phyloP scores from a whole-genome alignment of 495 filamentous ascomycete species.

The Penicillium manginii region DNA sequence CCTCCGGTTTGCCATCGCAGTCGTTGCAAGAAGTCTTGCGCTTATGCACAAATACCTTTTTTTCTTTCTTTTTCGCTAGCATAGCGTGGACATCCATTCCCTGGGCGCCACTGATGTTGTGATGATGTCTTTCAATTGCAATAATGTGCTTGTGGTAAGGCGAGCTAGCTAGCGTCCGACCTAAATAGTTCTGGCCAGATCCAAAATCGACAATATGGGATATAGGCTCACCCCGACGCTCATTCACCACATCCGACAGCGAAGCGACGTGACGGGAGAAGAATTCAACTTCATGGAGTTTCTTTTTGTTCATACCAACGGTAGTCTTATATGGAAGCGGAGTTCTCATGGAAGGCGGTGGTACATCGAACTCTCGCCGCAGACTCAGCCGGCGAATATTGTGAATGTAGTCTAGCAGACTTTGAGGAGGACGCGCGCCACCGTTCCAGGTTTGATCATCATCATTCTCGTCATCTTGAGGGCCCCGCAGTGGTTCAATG shows the following conservation, averaged over 20 bases:
- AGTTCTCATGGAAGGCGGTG: slow-evolving; percentile 31
- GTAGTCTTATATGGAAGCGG: slow-evolving; percentile 68
- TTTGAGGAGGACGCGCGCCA: slow-evolving; percentile 63
- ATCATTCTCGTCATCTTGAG: not conserved
- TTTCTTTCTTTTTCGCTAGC: slow-evolving; percentile 62
- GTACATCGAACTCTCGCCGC: slow-evolving; percentile 57
- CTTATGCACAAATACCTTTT: slow-evolving; percentile 61
- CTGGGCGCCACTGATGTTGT: slow-evolving; percentile 84
- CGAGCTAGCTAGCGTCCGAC: slow-evolving; percentile 78
- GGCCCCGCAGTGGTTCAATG: slow-evolving; percentile 41
- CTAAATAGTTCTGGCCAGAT: slow-evolving; percentile 94
- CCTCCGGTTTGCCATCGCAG: slow-evolving; percentile 36
- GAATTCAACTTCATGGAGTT: slow-evolving; percentile 85
- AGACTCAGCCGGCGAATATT: slow-evolving; percentile 76
- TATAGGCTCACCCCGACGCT: slow-evolving; percentile 58
- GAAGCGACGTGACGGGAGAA: slow-evolving; percentile 64
- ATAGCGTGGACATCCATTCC: slow-evolving; percentile 77
- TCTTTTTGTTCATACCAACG: slow-evolving; percentile 96
- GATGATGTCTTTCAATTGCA: slow-evolving; percentile 84
- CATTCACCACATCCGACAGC: slow-evolving; percentile 56
- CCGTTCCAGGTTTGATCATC: slow-evolving; percentile 47
- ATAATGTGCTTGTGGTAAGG: slow-evolving; percentile 87
- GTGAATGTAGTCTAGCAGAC: slow-evolving; percentile 72
- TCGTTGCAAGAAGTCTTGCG: slow-evolving; percentile 70
- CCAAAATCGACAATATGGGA: slow-evolving; percentile 95